These are phyloP conservation scores for Aciculosporium take DNA, from an alignment of 2,329 filamentous ascomycete species.

Conservation along the genomic window DNA sequence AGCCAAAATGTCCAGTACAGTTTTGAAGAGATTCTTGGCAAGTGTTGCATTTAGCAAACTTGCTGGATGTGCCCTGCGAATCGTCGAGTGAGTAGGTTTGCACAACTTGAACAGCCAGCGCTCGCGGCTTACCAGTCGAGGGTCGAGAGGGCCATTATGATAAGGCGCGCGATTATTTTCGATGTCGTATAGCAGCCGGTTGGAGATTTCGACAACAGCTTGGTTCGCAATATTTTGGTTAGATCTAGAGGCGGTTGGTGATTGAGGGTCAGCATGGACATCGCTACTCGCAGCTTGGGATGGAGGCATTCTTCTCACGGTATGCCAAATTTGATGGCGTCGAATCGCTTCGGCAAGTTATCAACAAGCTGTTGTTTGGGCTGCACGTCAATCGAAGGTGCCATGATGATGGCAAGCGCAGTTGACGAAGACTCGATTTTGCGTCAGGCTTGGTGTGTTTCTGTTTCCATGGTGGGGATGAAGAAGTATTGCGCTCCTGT, in stretches of 20 bases:
- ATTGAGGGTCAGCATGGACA: background rate
- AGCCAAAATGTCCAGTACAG: constrained; percentile 91
- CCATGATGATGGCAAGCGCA: too few relatives aligned
- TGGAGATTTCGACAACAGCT: constrained; percentile 86
- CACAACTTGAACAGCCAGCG: background rate
- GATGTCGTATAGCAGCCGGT: constrained; percentile 85
- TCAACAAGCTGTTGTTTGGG: constrained; percentile 49
- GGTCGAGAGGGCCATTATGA: constrained; percentile 74
- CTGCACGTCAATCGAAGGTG: too few relatives aligned
- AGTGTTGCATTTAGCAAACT: constrained; percentile 64
- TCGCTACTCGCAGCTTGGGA: background rate
- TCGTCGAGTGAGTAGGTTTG: background rate
- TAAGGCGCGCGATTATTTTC: constrained; percentile 63
- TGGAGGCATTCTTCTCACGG: constrained; percentile 38
- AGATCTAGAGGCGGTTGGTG: constrained; percentile 40
- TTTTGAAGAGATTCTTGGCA: constrained; percentile 68
- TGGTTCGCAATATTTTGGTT: constrained; percentile 93
- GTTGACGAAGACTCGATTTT: too few relatives aligned
- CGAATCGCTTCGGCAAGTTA: constrained; percentile 76
- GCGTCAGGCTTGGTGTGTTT: too few relatives aligned
- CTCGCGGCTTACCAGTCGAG: constrained; percentile 44
- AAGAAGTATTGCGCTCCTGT: too few relatives aligned
- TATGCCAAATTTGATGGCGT: constrained; percentile 82
- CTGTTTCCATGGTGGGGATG: too few relatives aligned
- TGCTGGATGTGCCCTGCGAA: constrained; percentile 66